Conservation (phyloP, 208 protist genomes). For the Leishmania braziliensis region DNA sequence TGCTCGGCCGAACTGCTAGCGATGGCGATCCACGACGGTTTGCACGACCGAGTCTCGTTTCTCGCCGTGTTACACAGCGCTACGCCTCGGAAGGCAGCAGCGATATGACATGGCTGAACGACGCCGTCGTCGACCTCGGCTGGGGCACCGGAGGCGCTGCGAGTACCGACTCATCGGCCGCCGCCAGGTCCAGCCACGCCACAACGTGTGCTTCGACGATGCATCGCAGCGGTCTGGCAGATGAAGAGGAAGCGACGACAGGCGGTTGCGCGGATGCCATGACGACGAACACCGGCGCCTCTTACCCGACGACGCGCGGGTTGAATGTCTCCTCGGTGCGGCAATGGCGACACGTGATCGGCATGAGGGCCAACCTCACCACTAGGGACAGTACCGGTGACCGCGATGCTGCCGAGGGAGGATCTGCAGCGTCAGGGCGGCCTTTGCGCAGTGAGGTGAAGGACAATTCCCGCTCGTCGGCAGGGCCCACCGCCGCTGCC, state of each 20-base stretch:
- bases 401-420: slow-evolving; percentile 1
- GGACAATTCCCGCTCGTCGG: not conserved
- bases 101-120: slow-evolving; percentile 4
- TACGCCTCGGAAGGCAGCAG: slow-evolving; percentile 4
- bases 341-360: slow-evolving; percentile 62
- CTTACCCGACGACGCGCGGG: slow-evolving; percentile 59
- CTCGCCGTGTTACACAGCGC: slow-evolving; percentile 30
- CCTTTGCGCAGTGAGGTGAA: not conserved
- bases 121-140: not conserved
- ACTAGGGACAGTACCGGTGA: slow-evolving; percentile 15
- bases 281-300: slow-evolving; percentile 15
- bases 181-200: slow-evolving; percentile 11
- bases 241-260: not conserved
- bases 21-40: slow-evolving; percentile 24
- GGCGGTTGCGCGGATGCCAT: slow-evolving; percentile 8
- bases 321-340: slow-evolving; percentile 65
- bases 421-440: slow-evolving; percentile 2
- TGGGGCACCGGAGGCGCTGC: not conserved
- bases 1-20: slow-evolving; percentile 15
- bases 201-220: slow-evolving; percentile 21
- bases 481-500: not conserved
- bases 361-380: slow-evolving; percentile 6
- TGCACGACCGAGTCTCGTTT: slow-evolving; percentile 42
- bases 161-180: not conserved
- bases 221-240: slow-evolving; percentile 12